These are phyloP conservation scores for Beta vulgaris DNA, from an alignment of 148 eudicot genomes.

Conservation along the genomic window DNA sequence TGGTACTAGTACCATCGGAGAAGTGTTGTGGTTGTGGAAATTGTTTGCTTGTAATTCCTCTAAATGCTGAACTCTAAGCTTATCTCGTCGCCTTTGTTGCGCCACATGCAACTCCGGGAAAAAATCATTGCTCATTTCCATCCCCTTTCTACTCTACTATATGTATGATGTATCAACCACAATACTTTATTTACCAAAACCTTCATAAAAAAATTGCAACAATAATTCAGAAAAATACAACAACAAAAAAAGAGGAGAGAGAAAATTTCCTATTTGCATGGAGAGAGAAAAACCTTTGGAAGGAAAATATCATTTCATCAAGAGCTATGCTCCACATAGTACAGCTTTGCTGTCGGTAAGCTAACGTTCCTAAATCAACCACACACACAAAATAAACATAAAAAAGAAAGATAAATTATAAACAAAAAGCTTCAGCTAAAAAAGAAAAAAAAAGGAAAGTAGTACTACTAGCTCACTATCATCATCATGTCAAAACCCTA, in stretches of 20 bases:
- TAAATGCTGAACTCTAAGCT: slow-evolving; percentile 43
- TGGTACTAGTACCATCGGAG: not conserved
- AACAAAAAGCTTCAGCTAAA: not conserved
- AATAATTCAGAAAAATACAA: not conserved
- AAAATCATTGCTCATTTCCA: slow-evolving; percentile 31
- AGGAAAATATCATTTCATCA: not conserved
- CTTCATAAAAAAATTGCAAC: not conserved
- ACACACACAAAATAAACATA: not conserved
- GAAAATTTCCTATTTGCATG: not conserved
- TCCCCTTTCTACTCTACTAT: not conserved
- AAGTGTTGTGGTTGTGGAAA: not conserved
- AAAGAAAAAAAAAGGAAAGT: not conserved
- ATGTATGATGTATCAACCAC: not conserved
- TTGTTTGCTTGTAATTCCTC: slow-evolving; percentile 11
- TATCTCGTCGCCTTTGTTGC: slow-evolving; percentile 56
- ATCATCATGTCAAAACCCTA: slow-evolving; percentile 14
- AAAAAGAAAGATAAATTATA: not conserved
- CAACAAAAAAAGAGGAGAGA: not conserved
- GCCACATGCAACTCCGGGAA: slow-evolving; percentile 44
- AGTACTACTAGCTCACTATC: no score
- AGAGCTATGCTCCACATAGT: slow-evolving; percentile 9
- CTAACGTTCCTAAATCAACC: not conserved
- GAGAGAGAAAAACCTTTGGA: not conserved
- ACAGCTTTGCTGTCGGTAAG: slow-evolving; percentile 9
- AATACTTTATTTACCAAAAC: not conserved